Percentiles rank a stretch among this genome's conserved stretches.
phyloP scores from a whole-genome alignment of 352 stramenopile species.

The Globisporangium alternatum region DNA sequence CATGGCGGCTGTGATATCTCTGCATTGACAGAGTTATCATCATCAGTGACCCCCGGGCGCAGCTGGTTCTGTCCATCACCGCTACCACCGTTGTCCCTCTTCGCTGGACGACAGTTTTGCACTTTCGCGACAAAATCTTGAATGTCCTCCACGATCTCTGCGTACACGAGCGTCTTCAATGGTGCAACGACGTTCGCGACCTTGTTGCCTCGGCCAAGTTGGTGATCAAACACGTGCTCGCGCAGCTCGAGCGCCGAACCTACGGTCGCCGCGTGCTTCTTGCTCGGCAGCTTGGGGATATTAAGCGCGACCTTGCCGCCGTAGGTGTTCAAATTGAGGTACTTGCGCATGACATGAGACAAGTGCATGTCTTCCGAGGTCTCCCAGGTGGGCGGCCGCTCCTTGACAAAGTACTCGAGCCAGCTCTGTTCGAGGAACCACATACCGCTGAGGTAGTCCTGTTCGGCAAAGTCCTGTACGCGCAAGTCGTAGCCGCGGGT shows the following conservation, averaged over 20 bases:
- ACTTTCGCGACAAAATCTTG: slow-evolving; percentile 39
- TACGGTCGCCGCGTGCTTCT: slow-evolving; percentile 41
- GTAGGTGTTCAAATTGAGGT: slow-evolving; percentile 65
- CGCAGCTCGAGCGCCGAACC: slow-evolving; percentile 48
- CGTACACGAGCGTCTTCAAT: slow-evolving; percentile 51
- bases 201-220: slow-evolving; percentile 60
- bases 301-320: slow-evolving; percentile 38
- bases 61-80: not conserved
- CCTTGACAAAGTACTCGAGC: slow-evolving; percentile 66
- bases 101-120: slow-evolving; percentile 20
- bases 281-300: slow-evolving; percentile 26
- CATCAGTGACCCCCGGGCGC: not conserved
- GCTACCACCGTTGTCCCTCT: not conserved
- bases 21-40: not conserved
- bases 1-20: slow-evolving; percentile 22
- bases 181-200: slow-evolving; percentile 40
- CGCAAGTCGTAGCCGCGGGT: slow-evolving; percentile 26
- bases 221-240: slow-evolving; percentile 59
- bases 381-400: slow-evolving; percentile 44
- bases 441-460: slow-evolving; percentile 66
- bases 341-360: slow-evolving; percentile 62
- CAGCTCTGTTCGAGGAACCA: slow-evolving; percentile 62
- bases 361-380: slow-evolving; percentile 64
- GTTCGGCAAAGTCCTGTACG: slow-evolving; percentile 32
- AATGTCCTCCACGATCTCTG: slow-evolving; percentile 44